Base-by-base conservation (phyloP, 2,329 filamentous ascomycete genomes). In the Pseudocercospora macadamiae region DNA sequence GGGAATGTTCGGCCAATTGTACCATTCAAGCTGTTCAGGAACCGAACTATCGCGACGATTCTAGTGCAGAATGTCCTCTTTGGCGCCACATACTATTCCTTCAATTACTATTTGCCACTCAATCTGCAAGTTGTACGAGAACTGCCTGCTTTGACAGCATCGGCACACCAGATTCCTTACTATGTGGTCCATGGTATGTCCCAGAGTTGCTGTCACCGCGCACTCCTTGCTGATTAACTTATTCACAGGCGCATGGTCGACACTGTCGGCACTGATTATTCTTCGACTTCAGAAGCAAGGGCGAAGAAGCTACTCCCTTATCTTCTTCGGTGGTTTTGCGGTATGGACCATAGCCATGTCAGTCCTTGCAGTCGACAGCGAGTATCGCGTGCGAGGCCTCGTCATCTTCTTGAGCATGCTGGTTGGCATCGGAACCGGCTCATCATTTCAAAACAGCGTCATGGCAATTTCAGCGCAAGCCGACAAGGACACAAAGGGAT, bases 361-460 rank as follows among this genome's bases (percentile, higher is more conserved):
- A 3, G 26, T 51, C 26, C 36, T 53, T 23, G 45, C 44, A 36
- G 47, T 34, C 10, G 36, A 49, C 19, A 34, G 39, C 42, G 42
- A 55, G 9, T 36, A 48, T 30, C 53, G 34, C 21, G 39, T 55
- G 4, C 19, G 25, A 21, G 52, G 52, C 37, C 49, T 60, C 4
- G 44, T 63, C 49, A 49, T 59, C 12, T 37, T 62, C 2, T 30
- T 67, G 12, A 59, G 51, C 42, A 52, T 65, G 14, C 26, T 67
- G 10, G 58, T 66, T 21, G 66, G 64, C 1, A 19, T 67, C 3
- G 65, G 65, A 16, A 65, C 66, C 5, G 65, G 66, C 42, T 57
- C 58, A 14, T 59, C 54, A 8, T 69, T 68, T 57, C 64, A 66
- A 19, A 68, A 66, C 54, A 65, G 62, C 10, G 62, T 69, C 55